phyloP scores from a whole-genome alignment of 176 grass and related monocot species.

The sorghum (Sorghum bicolor) region DNA sequence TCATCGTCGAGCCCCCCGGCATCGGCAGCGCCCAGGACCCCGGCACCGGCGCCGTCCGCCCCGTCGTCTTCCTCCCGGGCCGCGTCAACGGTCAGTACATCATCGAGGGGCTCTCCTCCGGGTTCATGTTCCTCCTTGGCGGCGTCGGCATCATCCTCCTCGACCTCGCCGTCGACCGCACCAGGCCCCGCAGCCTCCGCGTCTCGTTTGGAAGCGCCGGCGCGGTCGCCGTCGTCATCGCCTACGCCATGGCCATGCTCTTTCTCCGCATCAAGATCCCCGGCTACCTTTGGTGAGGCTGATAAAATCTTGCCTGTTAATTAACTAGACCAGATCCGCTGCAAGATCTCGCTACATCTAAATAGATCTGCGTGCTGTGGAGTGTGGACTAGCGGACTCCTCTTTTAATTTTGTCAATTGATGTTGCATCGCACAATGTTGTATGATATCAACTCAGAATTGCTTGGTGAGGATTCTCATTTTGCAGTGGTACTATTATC shows the following conservation, averaged over 20 bases:
- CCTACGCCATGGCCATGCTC: constrained; percentile 88
- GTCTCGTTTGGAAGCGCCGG: constrained; percentile 67
- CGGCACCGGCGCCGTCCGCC: constrained; percentile 69
- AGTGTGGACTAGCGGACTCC: constrained; percentile 17
- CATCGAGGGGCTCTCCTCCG: constrained; percentile 96
- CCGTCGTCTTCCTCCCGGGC: constrained; percentile 86
- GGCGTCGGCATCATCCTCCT: constrained; percentile 84
- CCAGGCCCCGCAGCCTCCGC: constrained; percentile 70
- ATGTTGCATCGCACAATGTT: constrained; percentile 17
- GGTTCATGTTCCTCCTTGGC: constrained; percentile 93
- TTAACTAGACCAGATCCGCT: constrained; percentile 20
- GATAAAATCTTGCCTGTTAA: neutral
- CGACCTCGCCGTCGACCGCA: constrained; percentile 81
- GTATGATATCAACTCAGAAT: constrained; percentile 12
- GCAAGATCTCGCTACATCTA: constrained; percentile 7
- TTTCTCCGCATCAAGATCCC: constrained; percentile 96
- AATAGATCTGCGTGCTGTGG: constrained; percentile 26
- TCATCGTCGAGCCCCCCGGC: constrained; percentile 92
- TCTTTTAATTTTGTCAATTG: constrained; percentile 15
- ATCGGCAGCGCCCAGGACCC: constrained; percentile 85
- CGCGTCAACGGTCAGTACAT: constrained; percentile 97
- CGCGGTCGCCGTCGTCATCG: constrained; percentile 49
- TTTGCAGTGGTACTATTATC: neutral
- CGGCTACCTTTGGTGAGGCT: constrained; percentile 75
- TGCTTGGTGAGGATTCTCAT: constrained; percentile 20